These are phyloP conservation scores for Eragrostis nindensis DNA, from an alignment of 176 grass and related monocot genomes.

Conservation along the genomic window DNA sequence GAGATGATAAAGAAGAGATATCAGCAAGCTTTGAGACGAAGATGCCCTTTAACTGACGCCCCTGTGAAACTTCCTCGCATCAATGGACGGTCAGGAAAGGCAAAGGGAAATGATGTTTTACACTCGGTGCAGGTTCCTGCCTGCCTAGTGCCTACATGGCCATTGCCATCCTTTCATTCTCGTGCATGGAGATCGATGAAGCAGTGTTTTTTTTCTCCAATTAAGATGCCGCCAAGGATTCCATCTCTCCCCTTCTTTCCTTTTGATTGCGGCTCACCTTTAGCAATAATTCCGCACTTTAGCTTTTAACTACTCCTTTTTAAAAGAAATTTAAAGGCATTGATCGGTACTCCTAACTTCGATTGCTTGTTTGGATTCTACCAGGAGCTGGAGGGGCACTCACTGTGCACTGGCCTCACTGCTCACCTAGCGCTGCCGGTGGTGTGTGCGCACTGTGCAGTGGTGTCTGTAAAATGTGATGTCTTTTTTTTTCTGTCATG, in stretches of 20 bases:
- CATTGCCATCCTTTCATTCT: too few species aligned
- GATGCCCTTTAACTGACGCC: conserved; percentile 12
- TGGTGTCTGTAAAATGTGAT: conserved; percentile 1
- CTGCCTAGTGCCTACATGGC: too few species aligned
- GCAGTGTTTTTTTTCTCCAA: too few species aligned
- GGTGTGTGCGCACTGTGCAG: background rate
- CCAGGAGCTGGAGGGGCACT: background rate
- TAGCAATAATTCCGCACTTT: conserved; percentile 36
- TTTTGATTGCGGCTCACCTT: background rate
- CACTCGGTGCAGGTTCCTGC: background rate
- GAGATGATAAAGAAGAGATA: background rate
- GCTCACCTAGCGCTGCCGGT: conserved; percentile 19
- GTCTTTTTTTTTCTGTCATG: conserved; percentile 13
- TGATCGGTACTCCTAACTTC: too few species aligned
- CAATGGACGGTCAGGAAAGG: background rate
- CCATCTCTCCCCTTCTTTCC: background rate
- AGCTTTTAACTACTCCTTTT: background rate
- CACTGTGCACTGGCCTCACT: background rate
- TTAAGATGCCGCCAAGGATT: background rate
- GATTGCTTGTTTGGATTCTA: too few species aligned
- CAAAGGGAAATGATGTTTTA: background rate
- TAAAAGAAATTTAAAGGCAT: background rate
- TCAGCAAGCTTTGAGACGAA: background rate
- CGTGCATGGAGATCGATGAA: too few species aligned
- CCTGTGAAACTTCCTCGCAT: conserved; percentile 22